Conservation (phyloP, 2,329 filamentous ascomycete genomes). For the Huntiella abstrusa region DNA sequence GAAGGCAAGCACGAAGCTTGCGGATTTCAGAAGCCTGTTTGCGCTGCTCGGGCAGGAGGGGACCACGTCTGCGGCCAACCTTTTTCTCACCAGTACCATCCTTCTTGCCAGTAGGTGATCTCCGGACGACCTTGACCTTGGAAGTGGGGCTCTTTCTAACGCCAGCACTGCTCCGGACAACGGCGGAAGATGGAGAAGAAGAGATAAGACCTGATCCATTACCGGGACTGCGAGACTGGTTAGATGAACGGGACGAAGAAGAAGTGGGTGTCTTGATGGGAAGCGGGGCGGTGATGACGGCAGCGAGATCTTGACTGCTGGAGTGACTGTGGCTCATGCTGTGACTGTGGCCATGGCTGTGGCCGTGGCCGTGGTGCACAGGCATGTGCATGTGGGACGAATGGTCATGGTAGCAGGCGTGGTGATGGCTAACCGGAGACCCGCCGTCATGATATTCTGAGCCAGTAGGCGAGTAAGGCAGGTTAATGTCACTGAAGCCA, state of each 20-base stretch:
- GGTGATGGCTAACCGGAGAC: slow-evolving; percentile 25
- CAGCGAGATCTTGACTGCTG: slow-evolving; percentile 32
- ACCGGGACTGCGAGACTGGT: slow-evolving; percentile 37
- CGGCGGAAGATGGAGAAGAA: slow-evolving; percentile 40
- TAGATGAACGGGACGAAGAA: slow-evolving; percentile 28
- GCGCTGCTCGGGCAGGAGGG: slow-evolving; percentile 77
- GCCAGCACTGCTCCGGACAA: slow-evolving; percentile 44
- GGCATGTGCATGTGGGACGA: slow-evolving; percentile 25
- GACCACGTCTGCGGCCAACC: slow-evolving; percentile 75
- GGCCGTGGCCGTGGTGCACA: slow-evolving; percentile 31
- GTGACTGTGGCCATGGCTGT: slow-evolving; percentile 38
- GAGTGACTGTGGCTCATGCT: slow-evolving; percentile 24
- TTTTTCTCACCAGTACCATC: slow-evolving; percentile 70
- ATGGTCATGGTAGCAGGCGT: slow-evolving; percentile 43
- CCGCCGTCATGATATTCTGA: slow-evolving; percentile 43
- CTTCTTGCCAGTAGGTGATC: slow-evolving; percentile 58
- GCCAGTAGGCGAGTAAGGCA: slow-evolving; percentile 51
- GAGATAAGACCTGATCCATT: slow-evolving; percentile 35
- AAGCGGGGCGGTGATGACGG: slow-evolving; percentile 44
- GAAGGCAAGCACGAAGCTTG: slow-evolving; percentile 79
- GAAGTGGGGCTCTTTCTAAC: slow-evolving; percentile 59
- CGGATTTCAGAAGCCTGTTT: slow-evolving; percentile 95
- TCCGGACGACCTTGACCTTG: slow-evolving; percentile 62
- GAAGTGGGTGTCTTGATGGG: slow-evolving; percentile 37
- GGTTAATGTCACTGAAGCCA: slow-evolving; percentile 61